These are phyloP conservation scores for Prunus salicina DNA, from an alignment of 306 rosid genomes.

Conservation along the genomic window DNA sequence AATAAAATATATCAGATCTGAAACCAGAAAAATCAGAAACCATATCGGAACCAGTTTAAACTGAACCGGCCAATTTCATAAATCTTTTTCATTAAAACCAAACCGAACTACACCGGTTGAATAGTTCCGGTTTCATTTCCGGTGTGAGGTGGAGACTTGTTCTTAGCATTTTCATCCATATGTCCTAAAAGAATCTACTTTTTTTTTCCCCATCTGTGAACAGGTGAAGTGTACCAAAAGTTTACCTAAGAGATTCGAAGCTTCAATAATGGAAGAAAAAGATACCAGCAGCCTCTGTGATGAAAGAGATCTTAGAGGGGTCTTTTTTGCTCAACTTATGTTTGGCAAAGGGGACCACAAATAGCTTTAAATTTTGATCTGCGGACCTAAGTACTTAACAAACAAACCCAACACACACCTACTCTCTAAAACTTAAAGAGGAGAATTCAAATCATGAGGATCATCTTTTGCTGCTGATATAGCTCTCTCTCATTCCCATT, in stretches of 20 bases:
- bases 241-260: neutral
- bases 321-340: neutral
- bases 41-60: rapidly evolving
- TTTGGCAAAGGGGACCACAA: conserved; percentile 43
- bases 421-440: neutral
- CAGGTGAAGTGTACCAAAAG: neutral
- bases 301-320: neutral
- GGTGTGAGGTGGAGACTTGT: neutral
- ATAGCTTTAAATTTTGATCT: conserved; percentile 26
- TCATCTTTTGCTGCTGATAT: neutral
- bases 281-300: neutral
- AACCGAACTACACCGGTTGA: too few relatives aligned
- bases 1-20: too few relatives aligned
- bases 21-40: too few relatives aligned
- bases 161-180: neutral
- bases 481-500: neutral
- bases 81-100: too few relatives aligned
- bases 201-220: neutral
- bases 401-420: conserved; percentile 20
- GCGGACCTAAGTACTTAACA: conserved; percentile 24
- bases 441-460: neutral
- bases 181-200: neutral
- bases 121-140: too few relatives aligned
- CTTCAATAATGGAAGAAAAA: neutral
- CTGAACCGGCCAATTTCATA: rapidly evolving